These are phyloP conservation scores for Amesomyces nigricolor DNA, from an alignment of 2,329 filamentous ascomycete species.

Conservation along the genomic window DNA sequence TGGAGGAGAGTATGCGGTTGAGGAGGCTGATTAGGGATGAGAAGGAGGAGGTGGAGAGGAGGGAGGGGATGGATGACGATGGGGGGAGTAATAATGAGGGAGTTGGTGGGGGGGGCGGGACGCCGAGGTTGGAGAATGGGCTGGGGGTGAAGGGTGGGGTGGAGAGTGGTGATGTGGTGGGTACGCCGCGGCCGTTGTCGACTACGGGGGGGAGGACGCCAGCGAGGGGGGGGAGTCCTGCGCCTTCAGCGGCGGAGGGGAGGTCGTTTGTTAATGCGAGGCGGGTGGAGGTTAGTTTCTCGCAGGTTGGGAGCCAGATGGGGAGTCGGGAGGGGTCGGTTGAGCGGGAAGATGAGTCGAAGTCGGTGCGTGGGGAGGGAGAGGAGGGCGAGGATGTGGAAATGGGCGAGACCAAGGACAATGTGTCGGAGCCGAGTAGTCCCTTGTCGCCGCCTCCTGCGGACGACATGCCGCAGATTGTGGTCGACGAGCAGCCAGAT, in stretches of 20 bases:
- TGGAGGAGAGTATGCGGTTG: conserved; percentile 85
- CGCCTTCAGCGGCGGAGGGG: conserved; percentile 23
- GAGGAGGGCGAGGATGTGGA: conserved; percentile 28
- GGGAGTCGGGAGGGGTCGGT: conserved; percentile 37
- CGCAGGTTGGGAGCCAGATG: conserved; percentile 36
- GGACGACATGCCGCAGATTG: conserved; percentile 44
- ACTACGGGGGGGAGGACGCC: conserved; percentile 28
- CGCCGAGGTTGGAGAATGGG: conserved; percentile 45
- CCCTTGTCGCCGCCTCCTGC: conserved; percentile 33
- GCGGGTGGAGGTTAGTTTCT: conserved; percentile 32
- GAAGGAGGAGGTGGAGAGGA: conserved; percentile 86
- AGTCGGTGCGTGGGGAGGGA: conserved; percentile 23
- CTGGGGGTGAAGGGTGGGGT: conserved; percentile 19
- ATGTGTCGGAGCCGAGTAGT: conserved; percentile 46
- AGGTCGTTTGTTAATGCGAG: conserved; percentile 31
- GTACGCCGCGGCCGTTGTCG: conserved; percentile 27
- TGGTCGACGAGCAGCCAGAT: conserved; percentile 48
- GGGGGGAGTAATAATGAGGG: conserved; percentile 41
- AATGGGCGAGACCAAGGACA: conserved; percentile 47
- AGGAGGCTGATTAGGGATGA: conserved; percentile 84
- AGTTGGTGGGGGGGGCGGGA: conserved; percentile 43
- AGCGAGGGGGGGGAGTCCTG: conserved; percentile 30
- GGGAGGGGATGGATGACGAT: conserved; percentile 73
- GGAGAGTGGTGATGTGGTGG: conserved; percentile 25
- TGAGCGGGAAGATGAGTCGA: conserved; percentile 21